Evolutionary conservation across 305 asterid species (phyloP), one percentile per base, ranked within the genome.

Genomic region (Andrographis paniculata): DNA sequence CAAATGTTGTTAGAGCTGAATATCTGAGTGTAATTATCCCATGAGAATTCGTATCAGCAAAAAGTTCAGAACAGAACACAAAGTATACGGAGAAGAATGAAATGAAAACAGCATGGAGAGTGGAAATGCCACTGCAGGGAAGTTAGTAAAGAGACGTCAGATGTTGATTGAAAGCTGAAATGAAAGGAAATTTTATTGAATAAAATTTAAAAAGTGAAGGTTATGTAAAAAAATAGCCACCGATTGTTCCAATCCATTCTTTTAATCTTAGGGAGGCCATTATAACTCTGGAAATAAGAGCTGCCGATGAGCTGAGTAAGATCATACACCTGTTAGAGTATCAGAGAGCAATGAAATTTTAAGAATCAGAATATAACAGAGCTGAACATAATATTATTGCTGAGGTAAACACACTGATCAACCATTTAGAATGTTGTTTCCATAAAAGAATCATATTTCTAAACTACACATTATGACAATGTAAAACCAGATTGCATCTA

Each of bases 61-160:
- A 88, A 56, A 88, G 69, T 64, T 76, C 71, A 45, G 97, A 85
- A 80, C 80, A 82, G 78, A 89, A 85, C 21, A 87, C 97, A 68
- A 82, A 89, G 78, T 89, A 85, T 59, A 72, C 47, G 56, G 97
- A 77, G 69, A 75, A 66, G 31, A 53, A 45, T 41, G 95, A 66
- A 62, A 89, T 82, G 56, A 79, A 85, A 64, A 89, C 66, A 45
- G 97, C 97, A 70, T 89, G 97, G 40, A 82, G 67, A 31, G 97
- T 89, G 67, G 97, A 89, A 52, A 82, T 56, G 58, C 82, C 82
- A 41, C 93, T 81, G 87, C 80, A 73, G 21, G 39, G 61, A 50
- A 58, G 37, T 8, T 44, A 33, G 23, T 1, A 19, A 58, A 27
- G 45, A 16, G 20, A 49, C 51, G 50, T 55, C 40, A 31, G 35